Evolutionary conservation across 2,329 filamentous ascomycete species (phyloP).

Genomic region (Byssothecium circinans): DNA sequence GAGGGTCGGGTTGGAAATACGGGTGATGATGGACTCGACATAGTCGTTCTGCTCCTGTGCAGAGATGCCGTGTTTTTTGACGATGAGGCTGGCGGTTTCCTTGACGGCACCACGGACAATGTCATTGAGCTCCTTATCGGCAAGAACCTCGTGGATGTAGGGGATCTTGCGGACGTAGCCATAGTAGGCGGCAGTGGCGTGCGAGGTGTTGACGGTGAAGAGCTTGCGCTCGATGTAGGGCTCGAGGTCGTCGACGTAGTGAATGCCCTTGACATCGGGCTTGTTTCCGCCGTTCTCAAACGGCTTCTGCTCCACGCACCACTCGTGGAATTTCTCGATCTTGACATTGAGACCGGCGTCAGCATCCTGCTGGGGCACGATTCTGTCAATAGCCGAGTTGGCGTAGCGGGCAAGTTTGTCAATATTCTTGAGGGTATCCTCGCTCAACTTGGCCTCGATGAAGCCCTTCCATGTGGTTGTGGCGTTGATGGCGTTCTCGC

Average conservation of each 20-base stretch:
- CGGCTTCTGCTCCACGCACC: slow-evolving; percentile 88
- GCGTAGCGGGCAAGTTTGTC: slow-evolving; percentile 80
- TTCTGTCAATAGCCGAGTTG: slow-evolving; percentile 98
- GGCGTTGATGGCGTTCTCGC: slow-evolving; percentile 95
- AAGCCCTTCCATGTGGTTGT: slow-evolving; percentile 82
- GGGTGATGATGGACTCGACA: slow-evolving; percentile 86
- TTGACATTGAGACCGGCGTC: slow-evolving; percentile 84
- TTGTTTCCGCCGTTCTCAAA: slow-evolving; percentile 68
- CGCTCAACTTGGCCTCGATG: slow-evolving; percentile 75
- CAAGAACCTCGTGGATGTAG: slow-evolving; percentile 86
- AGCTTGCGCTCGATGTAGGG: slow-evolving; percentile 99
- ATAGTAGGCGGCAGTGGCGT: slow-evolving; percentile 95
- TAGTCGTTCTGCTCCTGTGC: slow-evolving; percentile 78
- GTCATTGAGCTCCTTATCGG: slow-evolving; percentile 75
- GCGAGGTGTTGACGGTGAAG: slow-evolving; percentile 98
- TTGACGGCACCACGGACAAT: slow-evolving; percentile 78
- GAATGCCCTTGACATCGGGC: slow-evolving; percentile 81
- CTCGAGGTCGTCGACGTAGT: slow-evolving; percentile 87
- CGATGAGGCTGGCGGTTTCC: slow-evolving; percentile 85
- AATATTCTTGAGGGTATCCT: slow-evolving; percentile 68
- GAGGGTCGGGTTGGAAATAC: slow-evolving; percentile 90
- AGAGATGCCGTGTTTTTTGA: slow-evolving; percentile 80
- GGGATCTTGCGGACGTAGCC: slow-evolving; percentile 83
- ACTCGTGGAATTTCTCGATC: slow-evolving; percentile 99
- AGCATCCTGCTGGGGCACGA: slow-evolving; percentile 86